phyloP scores from a whole-genome alignment of 2,329 filamentous ascomycete genomes.

The Fonsecaea monophora region DNA sequence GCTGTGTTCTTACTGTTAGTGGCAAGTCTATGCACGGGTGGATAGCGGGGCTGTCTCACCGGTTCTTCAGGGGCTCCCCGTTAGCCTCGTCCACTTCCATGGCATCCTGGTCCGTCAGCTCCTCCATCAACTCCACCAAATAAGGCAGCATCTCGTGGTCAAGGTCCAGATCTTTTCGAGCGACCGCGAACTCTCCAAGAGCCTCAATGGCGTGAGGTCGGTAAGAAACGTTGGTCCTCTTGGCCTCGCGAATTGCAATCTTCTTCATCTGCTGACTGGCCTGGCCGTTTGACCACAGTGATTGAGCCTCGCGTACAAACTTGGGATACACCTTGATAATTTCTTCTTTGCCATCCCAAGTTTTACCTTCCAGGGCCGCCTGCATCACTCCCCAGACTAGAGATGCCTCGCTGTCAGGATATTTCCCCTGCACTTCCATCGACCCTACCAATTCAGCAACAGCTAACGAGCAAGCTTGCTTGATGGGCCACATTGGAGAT shows the following conservation, averaged over 20 bases:
- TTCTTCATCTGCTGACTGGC: slow-evolving; percentile 73
- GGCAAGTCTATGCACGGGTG: slow-evolving; percentile 14
- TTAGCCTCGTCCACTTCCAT: slow-evolving; percentile 71
- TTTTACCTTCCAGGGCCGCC: slow-evolving; percentile 82
- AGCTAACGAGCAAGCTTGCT: slow-evolving; percentile 83
- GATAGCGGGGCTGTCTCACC: slow-evolving; percentile 27
- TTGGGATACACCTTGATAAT: slow-evolving; percentile 79
- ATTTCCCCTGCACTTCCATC: slow-evolving; percentile 59
- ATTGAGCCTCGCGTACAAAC: slow-evolving; percentile 71
- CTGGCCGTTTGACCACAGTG: slow-evolving; percentile 63
- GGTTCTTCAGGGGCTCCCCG: slow-evolving; percentile 26
- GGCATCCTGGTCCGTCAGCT: slow-evolving; percentile 58
- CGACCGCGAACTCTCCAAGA: slow-evolving; percentile 74
- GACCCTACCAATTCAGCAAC: slow-evolving; percentile 75
- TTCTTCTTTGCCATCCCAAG: slow-evolving; percentile 88
- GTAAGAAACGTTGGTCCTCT: slow-evolving; percentile 87
- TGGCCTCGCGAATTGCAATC: slow-evolving; percentile 83
- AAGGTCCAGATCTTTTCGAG: slow-evolving; percentile 72
- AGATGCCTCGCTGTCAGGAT: slow-evolving; percentile 64
- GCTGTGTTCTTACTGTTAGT: slow-evolving; percentile 28
- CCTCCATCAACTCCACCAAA: slow-evolving; percentile 64
- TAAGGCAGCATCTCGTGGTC: slow-evolving; percentile 66
- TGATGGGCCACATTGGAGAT: slow-evolving; percentile 85
- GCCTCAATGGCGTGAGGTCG: slow-evolving; percentile 75
- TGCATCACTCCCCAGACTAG: slow-evolving; percentile 84